These are phyloP conservation scores for Coriolopsis trogii DNA, from an alignment of 1,284 basidiomycete genomes.

Conservation along the genomic window DNA sequence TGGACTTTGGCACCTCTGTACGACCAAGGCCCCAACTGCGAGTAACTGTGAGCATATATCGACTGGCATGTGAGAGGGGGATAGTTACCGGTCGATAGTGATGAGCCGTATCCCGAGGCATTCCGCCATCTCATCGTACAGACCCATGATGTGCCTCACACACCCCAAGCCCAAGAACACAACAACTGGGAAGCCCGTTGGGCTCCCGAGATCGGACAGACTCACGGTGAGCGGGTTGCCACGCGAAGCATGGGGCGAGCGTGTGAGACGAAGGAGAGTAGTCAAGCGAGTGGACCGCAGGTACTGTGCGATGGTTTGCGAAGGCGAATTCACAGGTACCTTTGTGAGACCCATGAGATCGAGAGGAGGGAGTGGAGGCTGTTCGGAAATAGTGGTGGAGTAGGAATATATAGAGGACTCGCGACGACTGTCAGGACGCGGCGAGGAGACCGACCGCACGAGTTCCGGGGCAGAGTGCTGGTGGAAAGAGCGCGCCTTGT, in stretches of 20 bases:
- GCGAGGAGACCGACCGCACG: slow-evolving; percentile 48
- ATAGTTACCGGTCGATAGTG: slow-evolving; percentile 84
- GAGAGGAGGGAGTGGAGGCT: slow-evolving; percentile 33
- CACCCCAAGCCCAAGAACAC: slow-evolving; percentile 94
- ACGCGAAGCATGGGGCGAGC: slow-evolving; percentile 76
- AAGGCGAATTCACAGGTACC: slow-evolving; percentile 43
- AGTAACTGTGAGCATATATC: neutral
- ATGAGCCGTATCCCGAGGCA: slow-evolving; percentile 87
- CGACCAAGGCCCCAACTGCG: slow-evolving; percentile 92
- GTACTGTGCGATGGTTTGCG: slow-evolving; percentile 81
- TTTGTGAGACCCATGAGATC: slow-evolving; percentile 32
- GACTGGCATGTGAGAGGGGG: neutral
- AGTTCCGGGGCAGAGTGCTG: slow-evolving; percentile 50
- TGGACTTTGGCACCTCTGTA: slow-evolving; percentile 71
- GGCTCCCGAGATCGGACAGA: slow-evolving; percentile 86
- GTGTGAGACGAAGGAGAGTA: slow-evolving; percentile 76
- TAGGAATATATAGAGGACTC: slow-evolving; percentile 39
- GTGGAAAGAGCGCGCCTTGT: slow-evolving; percentile 50
- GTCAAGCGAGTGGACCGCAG: slow-evolving; percentile 86
- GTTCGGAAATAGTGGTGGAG: slow-evolving; percentile 48
- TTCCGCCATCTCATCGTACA: slow-evolving; percentile 96
- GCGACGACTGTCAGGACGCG: slow-evolving; percentile 51
- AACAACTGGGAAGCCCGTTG: slow-evolving; percentile 83
- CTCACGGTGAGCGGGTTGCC: slow-evolving; percentile 84
- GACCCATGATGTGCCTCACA: slow-evolving; percentile 90